phyloP scores from a whole-genome alignment of 1,284 basidiomycete genomes.

The Ganoderma boninense region DNA sequence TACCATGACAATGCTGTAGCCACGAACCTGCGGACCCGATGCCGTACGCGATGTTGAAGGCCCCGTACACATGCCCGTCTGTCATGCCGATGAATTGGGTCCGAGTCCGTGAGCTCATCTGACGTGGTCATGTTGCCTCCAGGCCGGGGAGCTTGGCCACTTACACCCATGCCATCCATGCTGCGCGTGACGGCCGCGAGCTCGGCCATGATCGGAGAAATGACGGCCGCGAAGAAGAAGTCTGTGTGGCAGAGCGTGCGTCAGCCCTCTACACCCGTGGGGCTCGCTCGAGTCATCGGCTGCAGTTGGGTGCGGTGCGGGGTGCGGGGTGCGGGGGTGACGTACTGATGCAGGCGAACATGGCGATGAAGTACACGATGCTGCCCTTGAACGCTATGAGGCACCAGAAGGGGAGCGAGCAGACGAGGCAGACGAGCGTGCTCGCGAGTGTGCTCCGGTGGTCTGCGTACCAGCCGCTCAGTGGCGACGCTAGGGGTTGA shows the following conservation, averaged over 20 bases:
- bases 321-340: constrained; percentile 1
- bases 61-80: constrained; percentile 75
- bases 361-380: constrained; percentile 68
- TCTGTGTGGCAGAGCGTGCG: constrained; percentile 45
- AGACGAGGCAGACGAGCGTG: constrained; percentile 55
- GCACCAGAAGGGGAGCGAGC: constrained; percentile 74
- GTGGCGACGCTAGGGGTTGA: constrained; percentile 56
- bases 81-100: background rate
- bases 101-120: constrained; percentile 15
- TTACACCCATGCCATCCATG: constrained; percentile 73
- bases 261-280: background rate
- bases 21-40: constrained; percentile 61
- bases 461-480: constrained; percentile 72
- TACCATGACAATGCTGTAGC: constrained; percentile 9
- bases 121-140: background rate
- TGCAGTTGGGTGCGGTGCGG: background rate
- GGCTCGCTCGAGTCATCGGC: background rate
- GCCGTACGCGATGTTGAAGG: constrained; percentile 75
- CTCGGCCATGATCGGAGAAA: constrained; percentile 71
- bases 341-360: constrained; percentile 67
- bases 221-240: constrained; percentile 64
- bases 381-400: constrained; percentile 60
- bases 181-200: constrained; percentile 62
- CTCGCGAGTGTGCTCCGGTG: constrained; percentile 68
- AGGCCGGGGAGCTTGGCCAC: constrained; percentile 35